Base-by-base conservation (phyloP, 352 stramenopile genomes). In the Vaucheria bursata region DNA sequence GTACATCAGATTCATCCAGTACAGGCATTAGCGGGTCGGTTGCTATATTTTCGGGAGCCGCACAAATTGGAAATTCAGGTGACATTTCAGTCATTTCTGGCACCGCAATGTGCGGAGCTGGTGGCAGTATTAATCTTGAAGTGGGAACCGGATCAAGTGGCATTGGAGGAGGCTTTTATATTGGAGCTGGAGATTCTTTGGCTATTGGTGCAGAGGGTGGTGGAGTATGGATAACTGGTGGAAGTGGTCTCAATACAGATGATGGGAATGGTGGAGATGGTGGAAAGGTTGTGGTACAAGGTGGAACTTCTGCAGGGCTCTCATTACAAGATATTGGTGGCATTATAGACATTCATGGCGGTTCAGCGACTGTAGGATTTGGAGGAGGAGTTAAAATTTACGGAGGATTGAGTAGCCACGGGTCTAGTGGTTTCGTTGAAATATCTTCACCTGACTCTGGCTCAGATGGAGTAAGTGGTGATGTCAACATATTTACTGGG, bases 381-480 rank as follows among this genome's bases (percentile, higher is more conserved):
- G 86, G 86, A 50, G 87, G 88, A 31, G 70, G 65, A 29, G 59
- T 89, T 12, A 38, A 67, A 4, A 34, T 92, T 6, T 73, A 71
- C 4, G 86, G 83, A 72, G 87, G 87, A 8, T 75, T 50, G 36
- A 87, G 84, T 74, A 39, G 80, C 12, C 39, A 79, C 29, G 85
- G 88, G 7, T 84, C 81, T 29, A 87, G 76, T 33, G 87, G 88
- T 31, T 71, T 18, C 0, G 74, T 87, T 12, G 67, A 53, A 2
- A 71, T 91, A 45, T 68, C 76, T 34, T 86, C 87, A 32, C 86
- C 87, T 1, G 89, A 91, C 68, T 89, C 88, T 64, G 91, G 90
- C 35, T 79, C 75, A n/a, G 88, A 87, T 78, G 91, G 91, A 53
- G 89, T 91, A 0, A 93, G 89, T 68, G 91, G 91, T 50, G 85